A percentile compares a stretch with the other conserved stretches of the same genome.
Evolutionary conservation across 2,329 filamentous ascomycete species (phyloP).

Genomic region (Aspergillus floridensis): DNA sequence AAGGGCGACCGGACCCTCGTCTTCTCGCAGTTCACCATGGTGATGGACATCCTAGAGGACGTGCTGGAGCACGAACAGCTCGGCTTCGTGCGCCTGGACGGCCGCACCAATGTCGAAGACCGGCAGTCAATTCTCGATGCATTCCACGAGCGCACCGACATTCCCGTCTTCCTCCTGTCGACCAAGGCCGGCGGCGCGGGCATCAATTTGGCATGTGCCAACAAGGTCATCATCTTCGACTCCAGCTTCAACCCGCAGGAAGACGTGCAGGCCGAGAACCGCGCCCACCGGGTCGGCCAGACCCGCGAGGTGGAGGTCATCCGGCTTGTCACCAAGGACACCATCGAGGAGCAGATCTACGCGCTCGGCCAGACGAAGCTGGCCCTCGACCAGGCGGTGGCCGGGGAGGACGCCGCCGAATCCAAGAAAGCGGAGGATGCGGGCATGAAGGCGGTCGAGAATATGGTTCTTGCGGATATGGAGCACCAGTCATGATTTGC

Average conservation of each 20-base stretch:
- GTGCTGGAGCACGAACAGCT: slow-evolving; percentile 73
- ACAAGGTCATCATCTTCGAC: slow-evolving; percentile 98
- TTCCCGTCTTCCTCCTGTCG: slow-evolving; percentile 87
- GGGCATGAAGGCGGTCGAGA: slow-evolving; percentile 49
- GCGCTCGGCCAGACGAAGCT: slow-evolving; percentile 90
- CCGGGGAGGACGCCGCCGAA: slow-evolving; percentile 56
- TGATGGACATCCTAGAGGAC: slow-evolving; percentile 84
- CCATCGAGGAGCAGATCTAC: slow-evolving; percentile 92
- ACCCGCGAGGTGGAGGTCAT: slow-evolving; percentile 87
- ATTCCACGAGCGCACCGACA: slow-evolving; percentile 71
- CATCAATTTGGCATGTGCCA: slow-evolving; percentile 91
- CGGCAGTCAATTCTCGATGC: slow-evolving; percentile 85
- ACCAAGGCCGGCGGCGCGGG: slow-evolving; percentile 95
- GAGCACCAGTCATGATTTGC: slow-evolving; percentile 14
- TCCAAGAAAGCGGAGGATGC: slow-evolving; percentile 50
- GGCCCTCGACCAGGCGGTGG: slow-evolving; percentile 74
- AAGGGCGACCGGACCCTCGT: slow-evolving; percentile 85
- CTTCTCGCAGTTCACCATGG: slow-evolving; percentile 89
- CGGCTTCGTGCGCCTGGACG: slow-evolving; percentile 80
- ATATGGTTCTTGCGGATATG: slow-evolving; percentile 49
- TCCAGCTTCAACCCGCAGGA: slow-evolving; percentile 97
- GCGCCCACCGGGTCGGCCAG: slow-evolving; percentile 92
- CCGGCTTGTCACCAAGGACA: slow-evolving; percentile 72
- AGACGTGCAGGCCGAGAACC: slow-evolving; percentile 96
- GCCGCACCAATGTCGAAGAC: slow-evolving; percentile 74